Base-by-base conservation (phyloP, 805 yeast species). In the Clavispora santaluciae region DNA sequence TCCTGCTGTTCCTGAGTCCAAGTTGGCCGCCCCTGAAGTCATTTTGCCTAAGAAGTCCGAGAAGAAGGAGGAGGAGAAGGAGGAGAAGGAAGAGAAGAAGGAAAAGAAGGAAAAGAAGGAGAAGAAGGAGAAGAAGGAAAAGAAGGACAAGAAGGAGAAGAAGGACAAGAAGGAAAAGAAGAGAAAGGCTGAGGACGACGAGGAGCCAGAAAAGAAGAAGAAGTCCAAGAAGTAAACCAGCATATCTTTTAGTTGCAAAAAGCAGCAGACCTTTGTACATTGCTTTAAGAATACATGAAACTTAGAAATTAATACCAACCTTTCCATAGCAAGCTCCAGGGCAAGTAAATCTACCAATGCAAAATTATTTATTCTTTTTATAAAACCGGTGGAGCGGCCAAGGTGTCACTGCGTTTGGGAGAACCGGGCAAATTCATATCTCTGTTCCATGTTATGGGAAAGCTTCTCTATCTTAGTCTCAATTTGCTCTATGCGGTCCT, bases 71-170 rank as follows among this genome's bases (percentile, higher is more conserved):
- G 59, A 55, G 30, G 58, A 52, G 29, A 45, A 47, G 15, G 48
- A 46, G 26, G 48, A 52, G 44, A 50, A 57, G 50, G 55, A 61
- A 39, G 56, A 64, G 41, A 54, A 59, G 50, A 49, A 57, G 36
- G 58, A 64, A 38, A 59, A 64, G 58, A 53, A 63, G 45, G 57
- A 76, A 36, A 73, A 76, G 71, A 74, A 75, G 40, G 55, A 64
- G 41, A 54, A 59, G 50, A 50, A 57, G 38, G 58, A 64, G 39
- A 60, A 64, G 59, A 54, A 63, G 55, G 71, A 74, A 38, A 68
- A 75, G 63, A 72, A 75, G 57, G 73, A 75, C 51, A 72, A 77
- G 63, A 75, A 76, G 57, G 75, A 81, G 59, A 77, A 81, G 74
- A 78, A 78, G 58, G 76, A 78, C 61, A 77, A 48, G 52, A 65